Percentiles rank a stretch among this genome's conserved stretches.
phyloP scores from a whole-genome alignment of 345 rosid genomes.

The Gossypium bickii region DNA sequence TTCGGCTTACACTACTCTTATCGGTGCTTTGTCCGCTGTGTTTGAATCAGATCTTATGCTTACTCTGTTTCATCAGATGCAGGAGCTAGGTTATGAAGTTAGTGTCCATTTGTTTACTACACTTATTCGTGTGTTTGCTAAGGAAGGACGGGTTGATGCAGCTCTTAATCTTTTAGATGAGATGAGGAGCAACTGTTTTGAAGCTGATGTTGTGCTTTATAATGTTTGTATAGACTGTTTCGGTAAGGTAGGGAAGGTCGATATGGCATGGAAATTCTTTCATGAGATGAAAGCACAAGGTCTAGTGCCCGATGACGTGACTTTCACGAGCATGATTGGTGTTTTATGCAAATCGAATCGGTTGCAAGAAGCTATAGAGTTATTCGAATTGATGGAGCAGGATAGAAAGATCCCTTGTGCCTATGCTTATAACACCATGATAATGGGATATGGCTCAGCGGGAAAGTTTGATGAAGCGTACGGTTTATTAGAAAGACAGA shows the following conservation, averaged over 20 bases:
- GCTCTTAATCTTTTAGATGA: conserved; percentile 87
- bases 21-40: conserved; percentile 69
- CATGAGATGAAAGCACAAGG: conserved; percentile 76
- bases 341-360: conserved; percentile 78
- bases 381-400: conserved; percentile 77
- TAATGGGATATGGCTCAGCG: conserved; percentile 87
- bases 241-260: conserved; percentile 85
- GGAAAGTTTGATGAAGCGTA: conserved; percentile 86
- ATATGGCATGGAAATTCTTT: conserved; percentile 98
- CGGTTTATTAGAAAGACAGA: conserved; percentile 72
- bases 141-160: conserved; percentile 73
- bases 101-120: conserved; percentile 83
- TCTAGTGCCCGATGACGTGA: conserved; percentile 80
- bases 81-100: conserved; percentile 90
- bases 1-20: conserved; percentile 83
- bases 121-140: conserved; percentile 73
- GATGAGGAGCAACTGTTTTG: conserved; percentile 71
- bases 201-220: conserved; percentile 83
- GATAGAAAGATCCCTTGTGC: conserved; percentile 69
- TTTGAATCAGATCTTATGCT: conserved; percentile 67
- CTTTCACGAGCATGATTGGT: conserved; percentile 87
- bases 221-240: conserved; percentile 95
- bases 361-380: conserved; percentile 75
- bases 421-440: conserved; percentile 93
- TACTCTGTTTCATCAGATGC: conserved; percentile 82